Evolutionary conservation across 2,329 filamentous ascomycete species (phyloP), one percentile per base, ranked within the genome.

Genomic region (Cladorrhinum sp.): DNA sequence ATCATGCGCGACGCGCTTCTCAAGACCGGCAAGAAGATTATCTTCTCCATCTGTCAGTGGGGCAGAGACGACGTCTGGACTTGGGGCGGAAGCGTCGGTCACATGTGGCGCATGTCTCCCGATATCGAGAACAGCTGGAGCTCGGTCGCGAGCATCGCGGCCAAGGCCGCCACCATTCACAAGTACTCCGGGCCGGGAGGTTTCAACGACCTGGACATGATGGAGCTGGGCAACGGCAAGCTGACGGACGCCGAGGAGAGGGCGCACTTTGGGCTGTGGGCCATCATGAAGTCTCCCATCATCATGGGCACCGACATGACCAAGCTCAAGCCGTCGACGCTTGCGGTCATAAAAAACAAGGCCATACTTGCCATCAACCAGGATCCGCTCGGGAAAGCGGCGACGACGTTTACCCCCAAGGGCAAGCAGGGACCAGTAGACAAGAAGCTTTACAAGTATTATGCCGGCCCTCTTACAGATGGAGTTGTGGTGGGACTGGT

Each of bases 41-140:
- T 80, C 3, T 84, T 79, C 69, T 79, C 75, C 10, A 71, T 85
- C 13, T 85, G 81, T 66, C 75, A 79, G 27, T 85, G 82, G 81
- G 83, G 83, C 3, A 68, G 76, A 16, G 81, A 78, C 0, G 72
- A 78, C 16, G 80, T 84, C 3, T 75, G 78, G 56, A 66, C 68
- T 2, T 85, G 82, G 81, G 83, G 78, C 6, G 77, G 77, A 58
- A 65, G 69, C 5, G 79, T 77, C 0, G 81, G 78, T 59, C 79
- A 76, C 24, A 81, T 74, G 76, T 73, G 74, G 56, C 52, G 60
- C 62, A 80, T 77, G 72, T 77, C 73, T 60, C 73, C 68, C 1
- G 78, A 80, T 65, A 80, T 80, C 48, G 62, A 29, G 13, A 20
- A 20, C 41, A 20, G n/a, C 41, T 45, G 41, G 41, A 20, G n/a